Conservation (phyloP, 768 basidiomycete genomes). For the Ramaria rubella region DNA sequence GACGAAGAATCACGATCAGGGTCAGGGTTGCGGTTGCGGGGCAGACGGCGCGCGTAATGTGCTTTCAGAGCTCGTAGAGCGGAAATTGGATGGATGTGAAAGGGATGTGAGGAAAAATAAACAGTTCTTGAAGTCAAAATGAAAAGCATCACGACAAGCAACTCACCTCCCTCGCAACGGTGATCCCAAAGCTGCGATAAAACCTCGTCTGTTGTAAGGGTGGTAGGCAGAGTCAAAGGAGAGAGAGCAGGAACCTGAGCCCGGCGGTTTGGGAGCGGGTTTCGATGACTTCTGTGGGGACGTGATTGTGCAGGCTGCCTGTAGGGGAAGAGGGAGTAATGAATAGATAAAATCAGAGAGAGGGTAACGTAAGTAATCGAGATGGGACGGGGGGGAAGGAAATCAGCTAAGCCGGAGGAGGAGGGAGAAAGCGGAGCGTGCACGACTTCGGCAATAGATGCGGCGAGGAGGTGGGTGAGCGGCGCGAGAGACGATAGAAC, state of each 20-base stretch:
- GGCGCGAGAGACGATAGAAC: slow-evolving; percentile 54
- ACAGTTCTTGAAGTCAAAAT: not conserved
- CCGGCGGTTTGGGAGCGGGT: slow-evolving; percentile 84
- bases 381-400: slow-evolving; percentile 14
- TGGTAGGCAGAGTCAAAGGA: slow-evolving; percentile 27
- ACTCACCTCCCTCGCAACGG: slow-evolving; percentile 36
- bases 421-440: slow-evolving; percentile 15
- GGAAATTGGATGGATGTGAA: slow-evolving; percentile 97
- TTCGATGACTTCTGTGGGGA: slow-evolving; percentile 95
- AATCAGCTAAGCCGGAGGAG: slow-evolving; percentile 7
- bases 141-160: not conserved
- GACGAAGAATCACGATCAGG: no score
- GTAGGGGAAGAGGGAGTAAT: not conserved
- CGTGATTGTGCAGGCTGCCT: slow-evolving; percentile 24
- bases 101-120: slow-evolving; percentile 58
- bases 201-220: slow-evolving; percentile 33
- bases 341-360: not conserved
- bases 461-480: slow-evolving; percentile 38
- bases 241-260: slow-evolving; percentile 18
- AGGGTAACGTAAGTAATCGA: slow-evolving; percentile 7
- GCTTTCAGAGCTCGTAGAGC: slow-evolving; percentile 79
- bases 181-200: slow-evolving; percentile 42
- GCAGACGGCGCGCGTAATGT: slow-evolving; percentile 47
- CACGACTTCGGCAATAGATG: slow-evolving; percentile 56
- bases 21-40: slow-evolving; percentile 48